Conservation (phyloP, 129 eudicot species). For the Flaveria robusta region DNA sequence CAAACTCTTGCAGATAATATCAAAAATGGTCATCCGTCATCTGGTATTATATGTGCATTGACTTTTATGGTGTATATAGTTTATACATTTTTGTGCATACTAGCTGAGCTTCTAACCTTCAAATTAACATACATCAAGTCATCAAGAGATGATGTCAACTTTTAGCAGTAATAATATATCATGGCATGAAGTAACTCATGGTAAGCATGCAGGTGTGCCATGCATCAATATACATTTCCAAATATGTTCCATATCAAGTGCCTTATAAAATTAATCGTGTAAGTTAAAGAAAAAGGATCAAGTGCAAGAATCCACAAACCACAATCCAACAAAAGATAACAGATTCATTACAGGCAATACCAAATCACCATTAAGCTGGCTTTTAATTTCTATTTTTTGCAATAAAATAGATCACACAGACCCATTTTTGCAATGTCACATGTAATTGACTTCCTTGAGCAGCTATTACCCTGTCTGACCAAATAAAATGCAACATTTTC, state of each 20-base stretch:
- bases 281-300: constrained; percentile 12
- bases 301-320: neutral
- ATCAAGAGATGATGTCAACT: neutral
- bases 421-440: neutral
- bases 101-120: constrained; percentile 15
- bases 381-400: neutral
- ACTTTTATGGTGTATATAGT: neutral
- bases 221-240: neutral
- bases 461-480: neutral
- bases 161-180: neutral
- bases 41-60: constrained; percentile 16
- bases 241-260: constrained; percentile 8
- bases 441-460: neutral
- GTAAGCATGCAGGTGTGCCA: neutral
- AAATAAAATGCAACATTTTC: constrained; percentile 21
- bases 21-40: neutral
- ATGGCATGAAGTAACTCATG: constrained; percentile 16
- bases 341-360: neutral
- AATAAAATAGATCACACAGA: neutral
- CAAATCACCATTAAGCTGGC: neutral
- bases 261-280: neutral
- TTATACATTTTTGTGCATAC: neutral
- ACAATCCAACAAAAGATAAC: neutral
- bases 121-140: neutral
- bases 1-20: constrained; percentile 2